phyloP scores from a whole-genome alignment of 257 asterid species.

The Przewalskia tangutica region DNA sequence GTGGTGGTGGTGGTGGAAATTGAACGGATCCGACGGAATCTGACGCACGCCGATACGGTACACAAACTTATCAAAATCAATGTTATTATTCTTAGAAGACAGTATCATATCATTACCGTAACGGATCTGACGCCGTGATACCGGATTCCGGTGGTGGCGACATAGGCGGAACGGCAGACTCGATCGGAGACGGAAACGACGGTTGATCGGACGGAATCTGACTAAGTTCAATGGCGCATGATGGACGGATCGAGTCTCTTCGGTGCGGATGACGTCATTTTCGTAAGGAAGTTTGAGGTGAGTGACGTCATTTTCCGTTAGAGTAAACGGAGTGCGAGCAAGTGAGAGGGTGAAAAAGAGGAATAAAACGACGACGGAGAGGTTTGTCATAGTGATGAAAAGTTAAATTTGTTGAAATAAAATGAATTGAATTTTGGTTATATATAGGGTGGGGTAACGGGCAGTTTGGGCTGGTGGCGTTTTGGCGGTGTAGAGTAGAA shows the following conservation, averaged over 20 bases:
- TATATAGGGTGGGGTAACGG: not conserved
- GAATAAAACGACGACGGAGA: not conserved
- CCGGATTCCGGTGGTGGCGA: slow-evolving; percentile 15
- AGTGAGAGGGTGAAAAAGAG: not conserved
- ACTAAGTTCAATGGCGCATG: slow-evolving; percentile 16
- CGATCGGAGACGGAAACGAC: slow-evolving; percentile 26
- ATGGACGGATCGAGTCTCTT: too few relatives aligned
- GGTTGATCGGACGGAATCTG: slow-evolving; percentile 39
- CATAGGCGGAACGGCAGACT: slow-evolving; percentile 1
- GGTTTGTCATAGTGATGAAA: slow-evolving; percentile 33
- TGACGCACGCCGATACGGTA: slow-evolving; percentile 14
- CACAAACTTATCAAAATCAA: slow-evolving; percentile 19
- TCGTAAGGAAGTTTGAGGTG: not conserved
- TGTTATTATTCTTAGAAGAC: slow-evolving; percentile 23
- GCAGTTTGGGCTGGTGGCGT: not conserved
- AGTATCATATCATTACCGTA: slow-evolving; percentile 40
- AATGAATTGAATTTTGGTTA: not conserved
- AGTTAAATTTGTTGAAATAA: too few relatives aligned
- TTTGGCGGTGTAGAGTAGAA: not conserved
- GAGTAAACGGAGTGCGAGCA: not conserved
- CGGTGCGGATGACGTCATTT: not conserved
- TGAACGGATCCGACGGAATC: slow-evolving; percentile 21
- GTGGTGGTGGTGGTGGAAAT: slow-evolving; percentile 17
- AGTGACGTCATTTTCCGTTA: not conserved
- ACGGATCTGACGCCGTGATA: slow-evolving; percentile 16